Evolutionary conservation across 148 eudicot species (phyloP).

Genomic region (Nepenthes gracilis): DNA sequence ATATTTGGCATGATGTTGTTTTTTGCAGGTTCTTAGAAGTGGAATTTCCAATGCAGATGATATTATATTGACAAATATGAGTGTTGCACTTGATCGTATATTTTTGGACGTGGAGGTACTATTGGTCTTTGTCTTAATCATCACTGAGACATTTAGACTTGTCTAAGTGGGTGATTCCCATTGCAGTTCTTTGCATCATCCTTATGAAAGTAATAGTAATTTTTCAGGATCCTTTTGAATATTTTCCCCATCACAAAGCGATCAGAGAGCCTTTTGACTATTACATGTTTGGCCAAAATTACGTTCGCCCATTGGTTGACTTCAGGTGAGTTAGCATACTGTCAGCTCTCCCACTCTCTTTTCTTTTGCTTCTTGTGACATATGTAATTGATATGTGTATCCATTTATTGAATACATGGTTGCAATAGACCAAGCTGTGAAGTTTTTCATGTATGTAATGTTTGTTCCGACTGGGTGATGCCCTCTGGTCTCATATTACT

Average conservation of each 20-base stretch:
- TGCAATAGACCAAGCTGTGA: no score
- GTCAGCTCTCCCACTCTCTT: background rate
- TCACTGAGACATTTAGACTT: conserved; percentile 1
- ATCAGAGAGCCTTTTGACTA: conserved; percentile 87
- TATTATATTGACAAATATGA: conserved; percentile 77
- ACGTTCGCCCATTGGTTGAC: conserved; percentile 77
- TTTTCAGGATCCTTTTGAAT: conserved; percentile 76
- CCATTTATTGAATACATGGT: no score
- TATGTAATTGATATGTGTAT: no score
- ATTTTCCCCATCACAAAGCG: conserved; percentile 79
- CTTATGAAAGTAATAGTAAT: conserved; percentile 10
- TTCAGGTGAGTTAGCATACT: conserved; percentile 51
- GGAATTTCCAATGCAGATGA: conserved; percentile 64
- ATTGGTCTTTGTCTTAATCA: conserved; percentile 10
- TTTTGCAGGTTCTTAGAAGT: conserved; percentile 61
- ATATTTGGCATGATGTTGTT: background rate
- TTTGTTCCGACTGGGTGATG: no score
- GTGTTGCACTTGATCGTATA: conserved; percentile 58
- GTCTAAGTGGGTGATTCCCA: background rate
- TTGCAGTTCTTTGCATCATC: background rate
- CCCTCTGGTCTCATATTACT: no score
- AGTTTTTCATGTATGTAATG: no score
- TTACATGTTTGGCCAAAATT: conserved; percentile 72
- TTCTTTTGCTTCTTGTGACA: background rate
- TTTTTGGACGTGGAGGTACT: conserved; percentile 76